These are phyloP conservation scores for Cladobotryum mycophilum DNA, from an alignment of 2,329 filamentous ascomycete genomes.

Conservation along the genomic window DNA sequence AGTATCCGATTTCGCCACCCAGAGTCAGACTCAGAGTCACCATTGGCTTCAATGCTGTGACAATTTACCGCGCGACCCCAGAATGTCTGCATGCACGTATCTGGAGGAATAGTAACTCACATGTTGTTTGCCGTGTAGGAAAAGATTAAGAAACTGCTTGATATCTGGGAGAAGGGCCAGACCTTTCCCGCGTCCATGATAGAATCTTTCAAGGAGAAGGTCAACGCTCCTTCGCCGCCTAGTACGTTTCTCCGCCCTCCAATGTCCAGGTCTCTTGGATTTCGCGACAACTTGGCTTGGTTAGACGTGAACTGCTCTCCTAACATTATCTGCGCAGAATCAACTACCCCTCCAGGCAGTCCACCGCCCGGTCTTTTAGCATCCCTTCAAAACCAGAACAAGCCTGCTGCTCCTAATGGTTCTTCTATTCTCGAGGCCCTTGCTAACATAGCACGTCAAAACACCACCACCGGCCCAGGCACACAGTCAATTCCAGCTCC, in stretches of 20 bases:
- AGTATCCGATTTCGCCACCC: neutral
- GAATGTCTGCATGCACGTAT: slow-evolving; percentile 12
- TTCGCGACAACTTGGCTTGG: neutral
- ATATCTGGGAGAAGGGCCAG: slow-evolving; percentile 95
- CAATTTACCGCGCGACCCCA: slow-evolving; percentile 16
- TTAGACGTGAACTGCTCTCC: slow-evolving; percentile 20
- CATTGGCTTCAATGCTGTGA: slow-evolving; percentile 16
- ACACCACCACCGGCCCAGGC: slow-evolving; percentile 43
- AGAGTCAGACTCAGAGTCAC: slow-evolving; percentile 1
- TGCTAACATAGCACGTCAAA: slow-evolving; percentile 74
- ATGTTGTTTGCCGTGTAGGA: slow-evolving; percentile 57
- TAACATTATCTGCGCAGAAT: slow-evolving; percentile 49
- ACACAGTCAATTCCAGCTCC: slow-evolving; percentile 33
- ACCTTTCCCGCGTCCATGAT: slow-evolving; percentile 83
- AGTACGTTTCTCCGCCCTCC: slow-evolving; percentile 49
- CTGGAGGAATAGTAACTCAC: slow-evolving; percentile 33
- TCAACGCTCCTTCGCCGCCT: slow-evolving; percentile 54
- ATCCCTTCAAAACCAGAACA: slow-evolving; percentile 30
- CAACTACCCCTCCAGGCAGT: slow-evolving; percentile 65
- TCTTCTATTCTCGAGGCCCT: slow-evolving; percentile 70
- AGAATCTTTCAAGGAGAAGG: slow-evolving; percentile 72
- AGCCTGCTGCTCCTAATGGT: slow-evolving; percentile 36
- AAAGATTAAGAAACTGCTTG: slow-evolving; percentile 87
- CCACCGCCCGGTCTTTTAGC: slow-evolving; percentile 43
- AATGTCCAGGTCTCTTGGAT: neutral